These are phyloP conservation scores for Austropuccinia psidii DNA, from an alignment of 1,284 basidiomycete genomes.

Conservation along the genomic window DNA sequence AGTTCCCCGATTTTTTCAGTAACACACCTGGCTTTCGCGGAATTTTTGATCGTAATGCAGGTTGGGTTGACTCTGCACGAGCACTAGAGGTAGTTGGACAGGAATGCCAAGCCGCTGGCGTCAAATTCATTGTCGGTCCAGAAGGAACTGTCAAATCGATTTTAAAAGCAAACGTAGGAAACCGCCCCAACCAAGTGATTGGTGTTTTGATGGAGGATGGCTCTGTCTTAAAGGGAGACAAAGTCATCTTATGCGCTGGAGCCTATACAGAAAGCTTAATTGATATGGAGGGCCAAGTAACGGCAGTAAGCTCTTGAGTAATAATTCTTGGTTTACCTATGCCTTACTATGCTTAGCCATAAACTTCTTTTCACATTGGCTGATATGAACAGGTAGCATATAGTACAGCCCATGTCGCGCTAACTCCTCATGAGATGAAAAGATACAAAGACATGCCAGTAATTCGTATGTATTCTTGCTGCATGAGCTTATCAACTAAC, in stretches of 20 bases:
- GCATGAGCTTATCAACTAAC: too few species aligned
- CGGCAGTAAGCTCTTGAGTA: slow-evolving; percentile 12
- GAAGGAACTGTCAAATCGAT: slow-evolving; percentile 22
- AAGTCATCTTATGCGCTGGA: slow-evolving; percentile 20
- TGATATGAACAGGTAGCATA: slow-evolving; percentile 21
- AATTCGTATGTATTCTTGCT: slow-evolving; percentile 5
- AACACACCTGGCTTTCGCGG: slow-evolving; percentile 23
- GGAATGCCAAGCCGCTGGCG: slow-evolving; percentile 1
- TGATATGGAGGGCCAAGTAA: slow-evolving; percentile 33
- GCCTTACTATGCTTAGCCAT: neutral
- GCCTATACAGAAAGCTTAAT: slow-evolving; percentile 33
- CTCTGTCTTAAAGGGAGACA: slow-evolving; percentile 3
- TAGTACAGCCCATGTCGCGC: slow-evolving; percentile 21
- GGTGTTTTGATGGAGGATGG: slow-evolving; percentile 31
- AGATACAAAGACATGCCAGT: slow-evolving; percentile 27
- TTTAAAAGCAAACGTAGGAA: neutral
- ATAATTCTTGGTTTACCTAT: neutral
- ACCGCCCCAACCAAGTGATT: slow-evolving; percentile 1
- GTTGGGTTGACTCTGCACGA: slow-evolving; percentile 31
- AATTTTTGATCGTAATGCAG: slow-evolving; percentile 26
- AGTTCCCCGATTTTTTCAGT: slow-evolving; percentile 19
- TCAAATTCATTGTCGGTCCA: slow-evolving; percentile 6
- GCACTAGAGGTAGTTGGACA: slow-evolving; percentile 13
- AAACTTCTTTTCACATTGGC: neutral
- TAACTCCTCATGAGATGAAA: slow-evolving; percentile 23